These are phyloP conservation scores for Zygosaccharomyces gambellarensis DNA, from an alignment of 805 yeast genomes.

Conservation along the genomic window DNA sequence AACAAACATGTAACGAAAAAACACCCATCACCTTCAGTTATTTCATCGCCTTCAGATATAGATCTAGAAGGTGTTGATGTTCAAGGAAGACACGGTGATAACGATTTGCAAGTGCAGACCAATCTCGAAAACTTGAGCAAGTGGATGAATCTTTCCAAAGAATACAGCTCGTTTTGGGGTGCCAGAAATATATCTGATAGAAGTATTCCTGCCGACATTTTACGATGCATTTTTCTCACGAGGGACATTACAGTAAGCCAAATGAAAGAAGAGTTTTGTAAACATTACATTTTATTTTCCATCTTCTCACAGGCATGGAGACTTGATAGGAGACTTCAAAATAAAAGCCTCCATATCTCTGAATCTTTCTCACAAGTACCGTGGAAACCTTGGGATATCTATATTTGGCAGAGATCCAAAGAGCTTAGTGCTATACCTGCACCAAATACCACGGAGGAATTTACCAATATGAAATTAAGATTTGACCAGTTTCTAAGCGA, in stretches of 20 bases:
- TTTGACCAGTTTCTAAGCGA: slow-evolving; percentile 20
- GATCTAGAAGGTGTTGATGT: not conserved
- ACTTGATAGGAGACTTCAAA: not conserved
- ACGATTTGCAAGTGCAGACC: not conserved
- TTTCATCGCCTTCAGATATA: not conserved
- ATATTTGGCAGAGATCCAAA: slow-evolving; percentile 16
- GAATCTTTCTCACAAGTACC: not conserved
- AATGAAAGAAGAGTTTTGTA: slow-evolving; percentile 23
- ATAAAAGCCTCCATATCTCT: not conserved
- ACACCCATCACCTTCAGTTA: not conserved
- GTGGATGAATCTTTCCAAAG: slow-evolving; percentile 6
- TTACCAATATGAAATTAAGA: slow-evolving; percentile 11
- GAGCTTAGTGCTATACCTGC: slow-evolving; percentile 8
- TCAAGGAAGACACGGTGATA: not conserved
- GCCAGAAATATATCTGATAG: slow-evolving; percentile 5
- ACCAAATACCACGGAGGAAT: slow-evolving; percentile 12
- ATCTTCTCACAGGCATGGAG: slow-evolving; percentile 16
- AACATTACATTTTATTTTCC: slow-evolving; percentile 19
- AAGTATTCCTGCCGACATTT: slow-evolving; percentile 25
- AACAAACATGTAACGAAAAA: not conserved
- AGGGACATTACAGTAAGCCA: slow-evolving; percentile 10
- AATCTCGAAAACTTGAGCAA: slow-evolving; percentile 4
- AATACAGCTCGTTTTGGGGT: slow-evolving; percentile 16
- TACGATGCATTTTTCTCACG: slow-evolving; percentile 21
- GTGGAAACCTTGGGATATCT: slow-evolving; percentile 21